Evolutionary conservation across 169 alveolate genomes (phyloP).

Genomic region (Perkinsus marinus): DNA sequence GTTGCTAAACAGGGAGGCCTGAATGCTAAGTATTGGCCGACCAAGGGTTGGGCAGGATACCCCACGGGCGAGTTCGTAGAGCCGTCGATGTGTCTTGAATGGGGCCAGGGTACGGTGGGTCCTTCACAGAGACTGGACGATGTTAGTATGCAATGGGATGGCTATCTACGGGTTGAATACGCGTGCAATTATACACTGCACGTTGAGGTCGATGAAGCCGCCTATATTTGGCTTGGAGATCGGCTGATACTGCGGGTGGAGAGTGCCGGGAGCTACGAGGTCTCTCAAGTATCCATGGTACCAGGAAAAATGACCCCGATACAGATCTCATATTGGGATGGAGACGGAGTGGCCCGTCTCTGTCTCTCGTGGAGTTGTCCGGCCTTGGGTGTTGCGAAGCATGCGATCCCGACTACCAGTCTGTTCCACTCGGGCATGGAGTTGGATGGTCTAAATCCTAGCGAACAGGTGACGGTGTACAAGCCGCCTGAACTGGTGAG

Average conservation of each 20-base stretch:
- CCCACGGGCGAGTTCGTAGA: conserved; percentile 9
- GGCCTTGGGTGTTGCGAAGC: conserved; percentile 1
- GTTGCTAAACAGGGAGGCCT: conserved; percentile 20
- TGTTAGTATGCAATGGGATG: conserved; percentile 17
- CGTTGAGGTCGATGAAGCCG: conserved; percentile 17
- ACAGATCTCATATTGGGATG: conserved; percentile 20
- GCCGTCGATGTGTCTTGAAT: conserved; percentile 12
- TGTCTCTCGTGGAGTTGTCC: conserved; percentile 13
- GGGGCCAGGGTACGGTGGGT: conserved; percentile 25
- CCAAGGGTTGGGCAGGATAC: conserved; percentile 17
- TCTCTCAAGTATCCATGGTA: conserved; percentile 7
- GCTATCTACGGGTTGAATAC: conserved; percentile 6
- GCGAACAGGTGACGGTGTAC: conserved; percentile 3
- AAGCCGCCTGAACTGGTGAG: conserved; percentile 23
- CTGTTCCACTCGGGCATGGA: conserved; percentile 10
- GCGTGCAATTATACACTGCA: conserved; percentile 20
- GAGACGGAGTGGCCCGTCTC: conserved; percentile 15
- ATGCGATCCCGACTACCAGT: neutral
- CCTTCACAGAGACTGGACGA: conserved; percentile 14
- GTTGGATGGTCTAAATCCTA: conserved; percentile 11
- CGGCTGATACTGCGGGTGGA: conserved; percentile 5
- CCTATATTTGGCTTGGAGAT: conserved; percentile 24
- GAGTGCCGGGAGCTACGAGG: conserved; percentile 10
- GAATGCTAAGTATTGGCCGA: conserved; percentile 25
- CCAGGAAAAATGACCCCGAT: conserved; percentile 8